Percentiles rank a stretch among this genome's conserved stretches.
Evolutionary conservation across 2,329 filamentous ascomycete species (phyloP).

Genomic region (Macroventuria anomochaeta): DNA sequence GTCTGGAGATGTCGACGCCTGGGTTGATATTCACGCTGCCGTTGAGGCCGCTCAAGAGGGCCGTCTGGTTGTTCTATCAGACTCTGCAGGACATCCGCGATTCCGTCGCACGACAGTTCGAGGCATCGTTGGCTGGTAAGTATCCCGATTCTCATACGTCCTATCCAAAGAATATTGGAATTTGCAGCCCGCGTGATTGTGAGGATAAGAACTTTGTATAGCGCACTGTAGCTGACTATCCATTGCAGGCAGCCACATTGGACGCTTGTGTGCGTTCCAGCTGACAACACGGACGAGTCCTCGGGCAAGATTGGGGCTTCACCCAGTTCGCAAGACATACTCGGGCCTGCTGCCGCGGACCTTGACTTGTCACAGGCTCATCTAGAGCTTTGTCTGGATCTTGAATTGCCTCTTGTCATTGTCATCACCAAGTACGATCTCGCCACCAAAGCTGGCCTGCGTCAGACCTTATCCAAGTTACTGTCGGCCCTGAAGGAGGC

Average conservation of each 20-base stretch:
- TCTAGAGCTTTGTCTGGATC: conserved; percentile 81
- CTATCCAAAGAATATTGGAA: background rate
- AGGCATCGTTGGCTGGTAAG: conserved; percentile 84
- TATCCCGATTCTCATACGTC: background rate
- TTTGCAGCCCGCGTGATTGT: too few species aligned
- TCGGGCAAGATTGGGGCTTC: conserved; percentile 54
- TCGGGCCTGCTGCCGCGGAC: conserved; percentile 61
- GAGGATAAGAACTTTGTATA: background rate
- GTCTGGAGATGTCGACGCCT: conserved; percentile 84
- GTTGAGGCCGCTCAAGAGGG: conserved; percentile 72
- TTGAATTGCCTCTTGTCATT: conserved; percentile 78
- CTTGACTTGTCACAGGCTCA: conserved; percentile 80
- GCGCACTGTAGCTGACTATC: background rate
- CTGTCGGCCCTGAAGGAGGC: conserved; percentile 78
- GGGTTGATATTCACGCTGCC: conserved; percentile 89
- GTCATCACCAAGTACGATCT: conserved; percentile 91
- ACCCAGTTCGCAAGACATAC: conserved; percentile 58
- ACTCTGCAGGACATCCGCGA: conserved; percentile 88
- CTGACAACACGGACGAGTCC: conserved; percentile 69
- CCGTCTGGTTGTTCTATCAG: conserved; percentile 84
- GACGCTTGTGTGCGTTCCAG: conserved; percentile 85
- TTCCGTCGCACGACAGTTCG: conserved; percentile 89
- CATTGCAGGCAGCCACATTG: conserved; percentile 75
- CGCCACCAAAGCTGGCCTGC: conserved; percentile 74
- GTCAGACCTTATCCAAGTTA: conserved; percentile 73